These are phyloP conservation scores for Pichia sp. DNA, from an alignment of 1,139 yeast genomes.

Conservation along the genomic window DNA sequence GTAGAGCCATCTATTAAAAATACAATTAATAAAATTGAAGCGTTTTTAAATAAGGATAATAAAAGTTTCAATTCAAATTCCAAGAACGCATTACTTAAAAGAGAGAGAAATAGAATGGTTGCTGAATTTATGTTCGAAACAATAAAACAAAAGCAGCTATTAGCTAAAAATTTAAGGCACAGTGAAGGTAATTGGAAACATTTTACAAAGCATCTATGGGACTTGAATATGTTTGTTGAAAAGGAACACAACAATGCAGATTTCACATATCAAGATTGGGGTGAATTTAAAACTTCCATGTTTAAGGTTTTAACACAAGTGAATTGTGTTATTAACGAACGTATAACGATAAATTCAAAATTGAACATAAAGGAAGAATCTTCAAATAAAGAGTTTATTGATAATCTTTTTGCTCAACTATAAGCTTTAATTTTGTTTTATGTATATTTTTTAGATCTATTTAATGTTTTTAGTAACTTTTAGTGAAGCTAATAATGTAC, in stretches of 20 bases:
- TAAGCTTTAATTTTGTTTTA: not conserved
- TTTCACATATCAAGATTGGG: constrained; percentile 13
- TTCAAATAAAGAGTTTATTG: constrained; percentile 11
- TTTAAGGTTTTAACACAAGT: constrained; percentile 20
- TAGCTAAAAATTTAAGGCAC: constrained; percentile 17
- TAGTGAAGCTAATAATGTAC: too few relatives aligned
- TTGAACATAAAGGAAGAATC: constrained; percentile 5
- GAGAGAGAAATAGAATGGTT: constrained; percentile 23
- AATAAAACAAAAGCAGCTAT: constrained; percentile 18
- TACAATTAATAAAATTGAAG: constrained; percentile 20
- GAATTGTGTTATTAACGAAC: constrained; percentile 16
- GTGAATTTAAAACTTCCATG: constrained; percentile 25
- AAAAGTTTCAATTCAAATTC: constrained; percentile 22
- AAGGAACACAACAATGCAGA: constrained; percentile 10
- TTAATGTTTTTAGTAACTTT: too few relatives aligned
- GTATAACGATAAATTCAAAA: constrained; percentile 8
- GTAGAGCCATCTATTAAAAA: constrained; percentile 15
- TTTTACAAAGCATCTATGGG: constrained; percentile 14
- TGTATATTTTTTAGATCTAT: not conserved
- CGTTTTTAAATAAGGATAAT: constrained; percentile 23
- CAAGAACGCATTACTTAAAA: constrained; percentile 21
- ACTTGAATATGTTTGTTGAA: constrained; percentile 13
- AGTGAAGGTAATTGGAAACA: constrained; percentile 24
- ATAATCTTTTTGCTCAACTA: constrained; percentile 9
- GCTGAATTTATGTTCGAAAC: constrained; percentile 26